Percentiles rank a stretch among this genome's conserved stretches.
Conservation (phyloP, 164 flowering plant genomes). For the Sedum album region DNA sequence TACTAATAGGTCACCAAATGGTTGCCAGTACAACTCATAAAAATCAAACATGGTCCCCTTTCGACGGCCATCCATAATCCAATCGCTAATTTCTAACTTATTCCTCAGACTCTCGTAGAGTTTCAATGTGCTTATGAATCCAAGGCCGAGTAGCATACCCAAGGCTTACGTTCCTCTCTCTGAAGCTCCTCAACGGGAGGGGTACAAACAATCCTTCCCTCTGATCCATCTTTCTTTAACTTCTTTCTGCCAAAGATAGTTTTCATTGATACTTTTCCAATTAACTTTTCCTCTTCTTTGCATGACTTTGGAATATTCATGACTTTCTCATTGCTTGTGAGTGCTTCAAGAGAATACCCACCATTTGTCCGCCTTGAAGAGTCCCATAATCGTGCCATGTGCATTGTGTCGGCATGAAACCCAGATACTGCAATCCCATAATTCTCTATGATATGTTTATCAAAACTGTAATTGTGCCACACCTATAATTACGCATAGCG, state of each 20-base stretch:
- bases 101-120: too few relatives aligned
- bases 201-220: constrained; percentile 58
- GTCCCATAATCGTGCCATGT: constrained; percentile 96
- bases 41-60: constrained; percentile 58
- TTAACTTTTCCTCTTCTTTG: constrained; percentile 26
- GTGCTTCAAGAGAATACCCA: constrained; percentile 96
- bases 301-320: constrained; percentile 26
- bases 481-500: constrained; percentile 41
- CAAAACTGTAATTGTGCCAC: constrained; percentile 99
- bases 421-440: constrained; percentile 74
- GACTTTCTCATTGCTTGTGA: constrained; percentile 45
- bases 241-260: constrained; percentile 76
- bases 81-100: constrained; percentile 31
- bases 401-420: constrained; percentile 97
- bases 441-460: constrained; percentile 70
- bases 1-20: constrained; percentile 83
- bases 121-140: constrained; percentile 76
- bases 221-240: constrained; percentile 74
- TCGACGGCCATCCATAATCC: constrained; percentile 40
- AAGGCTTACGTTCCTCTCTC: constrained; percentile 48
- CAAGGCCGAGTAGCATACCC: constrained; percentile 87
- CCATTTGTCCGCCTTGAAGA: constrained; percentile 72
- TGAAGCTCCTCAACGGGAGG: constrained; percentile 90
- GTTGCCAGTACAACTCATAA: constrained; percentile 72
- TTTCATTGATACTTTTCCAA: constrained; percentile 87